Evolutionary conservation across 2,329 filamentous ascomycete species (phyloP).

Genomic region (Intubia oerlemansii): DNA sequence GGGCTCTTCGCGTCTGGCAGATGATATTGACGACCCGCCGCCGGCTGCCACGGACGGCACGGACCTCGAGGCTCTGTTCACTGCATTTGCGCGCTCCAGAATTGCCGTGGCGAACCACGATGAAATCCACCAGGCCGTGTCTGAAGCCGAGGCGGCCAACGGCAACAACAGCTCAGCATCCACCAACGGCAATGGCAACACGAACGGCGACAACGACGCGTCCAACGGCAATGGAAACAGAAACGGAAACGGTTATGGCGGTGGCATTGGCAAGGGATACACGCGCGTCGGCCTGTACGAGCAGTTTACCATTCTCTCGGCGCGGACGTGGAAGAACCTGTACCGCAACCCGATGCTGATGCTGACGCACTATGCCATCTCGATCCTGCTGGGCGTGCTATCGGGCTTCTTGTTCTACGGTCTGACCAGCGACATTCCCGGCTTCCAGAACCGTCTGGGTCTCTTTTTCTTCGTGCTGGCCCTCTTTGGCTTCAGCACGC

Average conservation of each 20-base stretch:
- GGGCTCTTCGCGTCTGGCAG: conserved; percentile 40
- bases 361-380: conserved; percentile 95
- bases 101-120: conserved; percentile 54
- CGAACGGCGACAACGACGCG: conserved; percentile 15
- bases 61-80: conserved; percentile 64
- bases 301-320: conserved; percentile 78
- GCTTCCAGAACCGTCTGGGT: conserved; percentile 92
- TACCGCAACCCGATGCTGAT: conserved; percentile 97
- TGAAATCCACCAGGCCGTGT: conserved; percentile 54
- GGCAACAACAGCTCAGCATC: conserved; percentile 21
- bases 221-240: conserved; percentile 14
- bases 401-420: conserved; percentile 94
- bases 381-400: conserved; percentile 81
- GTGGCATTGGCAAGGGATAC: conserved; percentile 57
- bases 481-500: conserved; percentile 87
- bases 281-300: conserved; percentile 55
- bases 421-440: conserved; percentile 83
- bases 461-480: conserved; percentile 96
- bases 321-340: conserved; percentile 87
- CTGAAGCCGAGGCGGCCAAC: conserved; percentile 44
- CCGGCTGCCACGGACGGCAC: conserved; percentile 40
- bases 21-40: conserved; percentile 46
- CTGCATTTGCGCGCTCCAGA: conserved; percentile 55
- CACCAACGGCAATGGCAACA: conserved; percentile 12
- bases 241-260: conserved; percentile 26